These are phyloP conservation scores for Saccharum spontaneum DNA, from an alignment of 176 grass and related monocot genomes.

Conservation along the genomic window DNA sequence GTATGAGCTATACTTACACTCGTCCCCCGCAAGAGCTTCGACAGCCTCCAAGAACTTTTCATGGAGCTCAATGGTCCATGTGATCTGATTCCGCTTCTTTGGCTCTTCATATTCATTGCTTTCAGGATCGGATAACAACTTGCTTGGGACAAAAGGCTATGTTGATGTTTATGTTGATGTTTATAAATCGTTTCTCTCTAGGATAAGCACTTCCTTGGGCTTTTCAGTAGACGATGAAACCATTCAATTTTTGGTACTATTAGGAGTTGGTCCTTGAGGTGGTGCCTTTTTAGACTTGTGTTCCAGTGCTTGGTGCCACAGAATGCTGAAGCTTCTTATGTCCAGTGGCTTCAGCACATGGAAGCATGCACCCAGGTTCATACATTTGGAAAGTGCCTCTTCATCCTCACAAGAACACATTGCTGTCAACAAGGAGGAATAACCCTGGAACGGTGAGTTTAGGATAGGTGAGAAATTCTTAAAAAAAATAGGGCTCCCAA, in stretches of 20 bases:
- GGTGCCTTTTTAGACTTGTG: constrained; percentile 29
- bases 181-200: background rate
- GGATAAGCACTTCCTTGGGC: background rate
- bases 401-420: constrained; percentile 25
- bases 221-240: constrained; percentile 28
- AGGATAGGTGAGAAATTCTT: background rate
- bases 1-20: constrained; percentile 26
- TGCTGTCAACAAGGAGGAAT: constrained; percentile 33
- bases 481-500: constrained; percentile 15
- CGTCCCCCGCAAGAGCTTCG: constrained; percentile 25
- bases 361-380: constrained; percentile 19
- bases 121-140: background rate
- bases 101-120: constrained; percentile 3
- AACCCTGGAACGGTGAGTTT: background rate
- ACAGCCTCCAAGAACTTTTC: constrained; percentile 40
- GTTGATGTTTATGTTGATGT: too few species aligned
- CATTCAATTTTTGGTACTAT: constrained; percentile 3
- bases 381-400: constrained; percentile 5
- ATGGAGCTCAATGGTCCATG: constrained; percentile 32
- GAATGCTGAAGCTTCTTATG: constrained; percentile 2
- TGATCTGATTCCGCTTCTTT: background rate
- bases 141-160: too few species aligned
- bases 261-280: background rate
- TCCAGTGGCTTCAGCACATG: constrained; percentile 35
- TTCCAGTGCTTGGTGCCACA: constrained; percentile 20